A percentile compares a stretch with the other conserved stretches of the same genome.
Evolutionary conservation across 768 basidiomycete species (phyloP).

Genomic region (Grammothele lineata): DNA sequence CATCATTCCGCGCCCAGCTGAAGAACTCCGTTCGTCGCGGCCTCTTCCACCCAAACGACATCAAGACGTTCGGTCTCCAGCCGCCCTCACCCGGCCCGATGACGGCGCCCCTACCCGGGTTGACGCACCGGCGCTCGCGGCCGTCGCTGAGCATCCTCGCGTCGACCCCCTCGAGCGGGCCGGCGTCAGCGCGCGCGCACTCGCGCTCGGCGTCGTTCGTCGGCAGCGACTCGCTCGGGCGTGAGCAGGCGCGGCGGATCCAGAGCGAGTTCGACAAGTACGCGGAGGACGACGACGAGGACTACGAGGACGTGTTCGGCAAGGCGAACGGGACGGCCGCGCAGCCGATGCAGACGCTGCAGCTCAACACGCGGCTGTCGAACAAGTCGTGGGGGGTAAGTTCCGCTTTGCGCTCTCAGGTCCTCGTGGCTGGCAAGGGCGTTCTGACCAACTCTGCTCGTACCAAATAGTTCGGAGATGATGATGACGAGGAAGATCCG

Average conservation of each 20-base stretch:
- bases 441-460: too few species aligned
- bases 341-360: slow-evolving; percentile 70
- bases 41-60: slow-evolving; percentile 86
- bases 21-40: slow-evolving; percentile 70
- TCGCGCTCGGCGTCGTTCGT: slow-evolving; percentile 47
- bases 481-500: slow-evolving; percentile 91
- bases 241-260: slow-evolving; percentile 54
- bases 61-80: slow-evolving; percentile 66
- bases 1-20: slow-evolving; percentile 38
- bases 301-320: slow-evolving; percentile 94
- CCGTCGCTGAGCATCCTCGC: slow-evolving; percentile 43
- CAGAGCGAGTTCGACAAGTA: slow-evolving; percentile 79
- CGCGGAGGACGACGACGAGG: slow-evolving; percentile 83
- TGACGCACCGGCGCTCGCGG: slow-evolving; percentile 50
- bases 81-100: slow-evolving; percentile 51
- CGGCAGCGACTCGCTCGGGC: slow-evolving; percentile 55
- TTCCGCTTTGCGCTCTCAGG: too few species aligned
- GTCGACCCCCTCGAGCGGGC: slow-evolving; percentile 18
- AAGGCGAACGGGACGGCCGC: slow-evolving; percentile 62
- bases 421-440: too few species aligned
- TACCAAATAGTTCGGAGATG: slow-evolving; percentile 78
- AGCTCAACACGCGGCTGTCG: slow-evolving; percentile 82
- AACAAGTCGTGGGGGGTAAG: slow-evolving; percentile 89
- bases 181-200: slow-evolving; percentile 34
- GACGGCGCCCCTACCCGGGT: slow-evolving; percentile 62